Base-by-base conservation (phyloP, 2,329 filamentous ascomycete species). In the Aspergillus sojae region DNA sequence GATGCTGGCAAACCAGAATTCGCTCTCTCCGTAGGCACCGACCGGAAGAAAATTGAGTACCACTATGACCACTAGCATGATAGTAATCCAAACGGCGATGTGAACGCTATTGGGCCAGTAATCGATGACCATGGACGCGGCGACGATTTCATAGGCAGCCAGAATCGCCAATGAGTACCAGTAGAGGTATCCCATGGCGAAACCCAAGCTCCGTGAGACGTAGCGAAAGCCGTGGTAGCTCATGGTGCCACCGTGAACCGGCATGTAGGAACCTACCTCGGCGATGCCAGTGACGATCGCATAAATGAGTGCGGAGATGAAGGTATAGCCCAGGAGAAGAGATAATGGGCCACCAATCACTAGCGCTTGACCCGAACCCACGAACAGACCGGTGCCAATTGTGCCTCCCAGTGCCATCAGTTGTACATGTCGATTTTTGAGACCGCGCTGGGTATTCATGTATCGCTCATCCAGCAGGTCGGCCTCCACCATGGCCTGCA, bases 51-150 rank as follows among this genome's bases (percentile, higher is more conserved):
- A 76, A 64, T 84, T 85, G 19, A 85, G 71, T 3, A 73, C 75
- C 19, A 84, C 74, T 54, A 91, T 85, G 21, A 91, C 80, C 3
- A 87, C 76, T 65, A 91, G 82, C 65, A 88, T 79, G 64, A 88
- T 84, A 4, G 85, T 85, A 58, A 84, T 83, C 82, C 82, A 84
- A 6, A 81, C 80, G 1, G 79, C 80, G 7, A 81, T 74, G 48
- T 80, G 78, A 56, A 82, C 76, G 21, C 71, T 70, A 4, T 77
- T 73, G 12, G 77, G 70, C 88, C 88, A 91, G 72, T 86, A 90
- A 64, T 86, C 78, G 64, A 91, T 88, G 34, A 91, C 81, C n/a
- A 90, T 83, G 46, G 85, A 84, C 14, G 88, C 87, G 9, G 89
- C 89, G 0, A 86, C 86, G 64, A 91, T 88, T 75, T 91, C 89